Conservation (phyloP, 495 filamentous ascomycete species). For the Cercophora sp. region DNA sequence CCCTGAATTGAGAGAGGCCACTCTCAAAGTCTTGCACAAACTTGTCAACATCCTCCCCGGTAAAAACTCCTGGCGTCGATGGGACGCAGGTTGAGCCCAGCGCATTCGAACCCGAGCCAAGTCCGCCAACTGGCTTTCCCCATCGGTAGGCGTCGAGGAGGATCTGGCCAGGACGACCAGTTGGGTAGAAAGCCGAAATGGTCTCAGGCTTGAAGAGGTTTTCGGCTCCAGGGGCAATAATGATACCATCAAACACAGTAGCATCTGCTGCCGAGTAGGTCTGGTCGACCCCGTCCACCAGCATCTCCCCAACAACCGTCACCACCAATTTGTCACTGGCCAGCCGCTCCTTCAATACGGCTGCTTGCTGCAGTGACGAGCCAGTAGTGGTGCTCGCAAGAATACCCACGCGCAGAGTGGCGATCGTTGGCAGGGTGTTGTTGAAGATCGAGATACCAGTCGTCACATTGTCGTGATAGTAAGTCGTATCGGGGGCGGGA, state of each 20-base stretch:
- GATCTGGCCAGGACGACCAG: slow-evolving; percentile 61
- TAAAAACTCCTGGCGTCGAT: slow-evolving; percentile 54
- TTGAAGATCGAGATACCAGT: slow-evolving; percentile 57
- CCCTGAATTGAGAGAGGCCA: slow-evolving; percentile 62
- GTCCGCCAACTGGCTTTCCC: slow-evolving; percentile 66
- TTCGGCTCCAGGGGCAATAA: slow-evolving; percentile 57
- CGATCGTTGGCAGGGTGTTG: slow-evolving; percentile 54
- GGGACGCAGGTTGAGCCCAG: slow-evolving; percentile 38
- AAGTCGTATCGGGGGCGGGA: slow-evolving; percentile 57
- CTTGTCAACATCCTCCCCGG: slow-evolving; percentile 25
- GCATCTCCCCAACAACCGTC: slow-evolving; percentile 59
- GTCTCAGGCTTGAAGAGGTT: slow-evolving; percentile 43
- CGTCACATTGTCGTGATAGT: slow-evolving; percentile 70
- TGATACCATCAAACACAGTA: slow-evolving; percentile 65
- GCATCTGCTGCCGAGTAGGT: slow-evolving; percentile 71
- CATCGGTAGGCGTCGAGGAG: slow-evolving; percentile 62
- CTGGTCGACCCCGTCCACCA: slow-evolving; percentile 55
- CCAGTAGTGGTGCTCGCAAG: slow-evolving; percentile 43
- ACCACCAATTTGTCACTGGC: slow-evolving; percentile 47
- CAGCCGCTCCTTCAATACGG: slow-evolving; percentile 44
- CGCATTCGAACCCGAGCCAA: slow-evolving; percentile 44
- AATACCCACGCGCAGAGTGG: slow-evolving; percentile 64
- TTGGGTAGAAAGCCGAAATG: slow-evolving; percentile 55
- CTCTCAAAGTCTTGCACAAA: slow-evolving; percentile 50
- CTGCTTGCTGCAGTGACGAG: slow-evolving; percentile 44